Evolutionary conservation across 768 basidiomycete genomes (phyloP), one percentile per base, ranked within the genome.

Genomic region (Tylopilus rubrobrunneus): DNA sequence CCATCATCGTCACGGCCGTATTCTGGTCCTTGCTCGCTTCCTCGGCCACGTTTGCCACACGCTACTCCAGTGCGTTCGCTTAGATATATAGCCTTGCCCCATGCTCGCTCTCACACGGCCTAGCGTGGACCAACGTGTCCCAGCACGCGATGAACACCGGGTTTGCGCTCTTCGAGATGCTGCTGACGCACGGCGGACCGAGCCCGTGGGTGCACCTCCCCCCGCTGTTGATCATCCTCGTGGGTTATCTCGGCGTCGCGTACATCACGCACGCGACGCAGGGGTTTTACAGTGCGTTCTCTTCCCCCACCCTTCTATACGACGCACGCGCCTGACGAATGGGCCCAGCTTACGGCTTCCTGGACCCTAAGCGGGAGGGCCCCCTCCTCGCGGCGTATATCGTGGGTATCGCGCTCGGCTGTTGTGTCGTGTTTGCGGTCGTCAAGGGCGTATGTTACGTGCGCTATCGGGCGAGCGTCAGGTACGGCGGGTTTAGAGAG

Each of bases 201-300:
- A 65, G 73, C 8, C 80, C 80, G 0, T 87, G 82, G 83, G 55
- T 72, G 15, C 70, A 77, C 39, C 66, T 87, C 4, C 69, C 74
- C 2, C 60, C 76, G 34, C 69, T 76, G 25, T 44, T 87, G 15
- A 15, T 85, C 11, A 56, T 83, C 19, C 77, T 88, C 10, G 80
- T 58, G 0, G 61, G 68, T 3, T 90, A 89, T 60, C 68, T 89
- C 17, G 85, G 78, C 23, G 69, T 89, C 1, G 87, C 86, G 11
- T 90, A 89, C 59, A 76, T 90, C 49, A 86, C 85, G 0, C 59
- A 76, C 45, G 79, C 70, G 0, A 78, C 79, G 0, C 84, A 86
- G 61, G 79, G 80, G 0, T 78, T 85, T 61, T 89, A 89, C 64
- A 66, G 87, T 89, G 56, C 49, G 83, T 67, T 7, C 29, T 5